Evolutionary conservation across 2,329 filamentous ascomycete genomes (phyloP), one percentile per base, ranked within the genome.

Genomic region (Plectosphaerella sp.): DNA sequence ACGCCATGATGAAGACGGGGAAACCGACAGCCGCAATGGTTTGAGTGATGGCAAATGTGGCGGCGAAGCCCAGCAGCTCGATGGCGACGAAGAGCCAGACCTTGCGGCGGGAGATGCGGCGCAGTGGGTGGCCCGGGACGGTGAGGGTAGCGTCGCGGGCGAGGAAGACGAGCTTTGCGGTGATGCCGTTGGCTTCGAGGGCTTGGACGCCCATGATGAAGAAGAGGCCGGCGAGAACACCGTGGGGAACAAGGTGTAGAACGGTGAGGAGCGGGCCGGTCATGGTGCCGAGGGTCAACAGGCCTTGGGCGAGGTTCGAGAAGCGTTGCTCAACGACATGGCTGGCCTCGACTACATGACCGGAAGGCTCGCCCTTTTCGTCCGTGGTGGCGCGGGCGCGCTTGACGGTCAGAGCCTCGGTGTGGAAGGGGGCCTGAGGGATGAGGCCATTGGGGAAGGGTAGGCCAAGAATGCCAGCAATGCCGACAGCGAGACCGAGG

Each of bases 191-290:
- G 22, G 72, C 85, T 63, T 85, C 79, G 33, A 93, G 80, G 3
- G 88, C 88, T 70, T 92, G 87, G 54, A 89, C 77, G 42, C 88
- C 89, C 89, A 93, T 92, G 64, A 91, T 81, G 70, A 92, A 92
- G 75, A 93, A 93, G 24, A 93, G 77, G 0, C 89, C 89, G 0
- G 88, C 89, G 51, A 93, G 79, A 2, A 92, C 88, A 54, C 85
- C 88, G 63, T 91, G 88, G 0, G 89, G 89, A 58, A 93, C 89
- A 10, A 91, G 78, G 61, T 91, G 86, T 10, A 93, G 73, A 15
- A 91, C 87, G 18, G 85, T 72, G 1, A 93, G 79, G 2, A 93
- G 73, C 0, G 89, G 89, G 0, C 86, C 85, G 1, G 83, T 81
- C 87, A 92, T 92, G 53, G 89, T 91, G 45, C 87, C 87, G 5